Evolutionary conservation across 306 rosid species (phyloP).

Genomic region (Prinsepia uniflora): DNA sequence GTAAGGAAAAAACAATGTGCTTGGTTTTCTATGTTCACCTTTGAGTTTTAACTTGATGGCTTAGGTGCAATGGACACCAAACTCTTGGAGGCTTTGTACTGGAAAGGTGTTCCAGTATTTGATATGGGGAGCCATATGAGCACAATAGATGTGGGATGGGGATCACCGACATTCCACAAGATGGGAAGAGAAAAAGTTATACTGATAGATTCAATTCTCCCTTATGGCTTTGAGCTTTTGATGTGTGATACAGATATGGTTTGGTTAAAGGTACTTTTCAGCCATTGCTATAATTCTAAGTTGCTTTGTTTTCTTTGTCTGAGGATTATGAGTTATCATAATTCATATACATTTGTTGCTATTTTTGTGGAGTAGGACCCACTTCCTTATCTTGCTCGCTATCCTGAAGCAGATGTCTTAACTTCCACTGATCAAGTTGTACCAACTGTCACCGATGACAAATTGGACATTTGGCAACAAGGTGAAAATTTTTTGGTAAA

Average conservation of each 20-base stretch:
- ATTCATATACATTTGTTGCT: conserved; percentile 18
- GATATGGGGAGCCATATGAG: conserved; percentile 99
- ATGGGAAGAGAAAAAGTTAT: conserved; percentile 97
- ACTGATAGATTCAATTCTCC: conserved; percentile 77
- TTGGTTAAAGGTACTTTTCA: conserved; percentile 77
- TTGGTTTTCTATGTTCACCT: neutral
- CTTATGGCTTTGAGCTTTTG: conserved; percentile 76
- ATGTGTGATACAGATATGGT: conserved; percentile 99
- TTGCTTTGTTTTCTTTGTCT: neutral
- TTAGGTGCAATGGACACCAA: conserved; percentile 97
- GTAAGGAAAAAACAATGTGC: conserved; percentile 4
- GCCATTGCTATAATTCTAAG: conserved; percentile 6
- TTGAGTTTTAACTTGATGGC: conserved; percentile 30
- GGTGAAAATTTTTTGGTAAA: conserved; percentile 41
- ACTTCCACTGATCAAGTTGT: conserved; percentile 92
- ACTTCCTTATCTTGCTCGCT: conserved; percentile 87
- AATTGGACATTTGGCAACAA: conserved; percentile 75
- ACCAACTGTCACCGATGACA: conserved; percentile 89
- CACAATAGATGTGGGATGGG: conserved; percentile 97
- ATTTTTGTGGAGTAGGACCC: conserved; percentile 76
- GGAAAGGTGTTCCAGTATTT: conserved; percentile 92
- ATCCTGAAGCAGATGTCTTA: conserved; percentile 88
- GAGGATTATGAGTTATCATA: conserved; percentile 12
- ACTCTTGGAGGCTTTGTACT: conserved; percentile 85
- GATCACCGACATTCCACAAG: conserved; percentile 90